Percentiles rank a stretch among this genome's conserved stretches.
Evolutionary conservation across 148 eudicot species (phyloP).

Genomic region (Chenopodium berlandieri): DNA sequence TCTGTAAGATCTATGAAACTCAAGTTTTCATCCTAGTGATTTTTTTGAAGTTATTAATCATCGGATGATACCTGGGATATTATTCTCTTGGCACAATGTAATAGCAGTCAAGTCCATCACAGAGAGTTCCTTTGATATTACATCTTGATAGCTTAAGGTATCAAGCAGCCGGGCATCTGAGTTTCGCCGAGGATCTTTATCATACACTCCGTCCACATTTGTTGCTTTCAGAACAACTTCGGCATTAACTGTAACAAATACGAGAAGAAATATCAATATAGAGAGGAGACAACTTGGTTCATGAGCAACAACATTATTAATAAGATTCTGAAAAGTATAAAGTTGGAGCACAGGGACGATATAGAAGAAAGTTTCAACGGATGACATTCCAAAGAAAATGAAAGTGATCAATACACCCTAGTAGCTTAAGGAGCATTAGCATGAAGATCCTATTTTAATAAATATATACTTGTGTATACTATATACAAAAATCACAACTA

Average conservation of each 20-base stretch:
- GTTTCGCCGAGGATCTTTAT: constrained; percentile 71
- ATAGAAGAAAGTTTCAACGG: neutral
- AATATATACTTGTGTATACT: no score
- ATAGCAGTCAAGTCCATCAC: constrained; percentile 99
- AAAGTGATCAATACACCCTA: neutral
- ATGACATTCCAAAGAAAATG: neutral
- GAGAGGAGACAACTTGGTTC: neutral
- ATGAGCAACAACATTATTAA: neutral
- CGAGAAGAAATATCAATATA: neutral
- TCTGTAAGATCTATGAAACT: neutral
- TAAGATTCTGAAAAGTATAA: neutral
- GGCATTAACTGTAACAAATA: constrained; percentile 69
- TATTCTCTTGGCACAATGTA: constrained; percentile 95
- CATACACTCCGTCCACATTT: constrained; percentile 93
- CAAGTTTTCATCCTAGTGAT: neutral
- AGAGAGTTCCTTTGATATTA: constrained; percentile 74
- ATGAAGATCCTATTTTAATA: neutral
- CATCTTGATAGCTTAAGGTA: constrained; percentile 83
- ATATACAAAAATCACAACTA: no score
- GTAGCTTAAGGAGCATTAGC: neutral
- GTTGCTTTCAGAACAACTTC: constrained; percentile 95
- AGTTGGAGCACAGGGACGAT: neutral
- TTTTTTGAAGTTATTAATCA: neutral
- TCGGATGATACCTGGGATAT: constrained; percentile 71
- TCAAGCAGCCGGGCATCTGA: constrained; percentile 82